Evolutionary conservation across 2,329 filamentous ascomycete genomes (phyloP).

Genomic region (Colletotrichum salicis): DNA sequence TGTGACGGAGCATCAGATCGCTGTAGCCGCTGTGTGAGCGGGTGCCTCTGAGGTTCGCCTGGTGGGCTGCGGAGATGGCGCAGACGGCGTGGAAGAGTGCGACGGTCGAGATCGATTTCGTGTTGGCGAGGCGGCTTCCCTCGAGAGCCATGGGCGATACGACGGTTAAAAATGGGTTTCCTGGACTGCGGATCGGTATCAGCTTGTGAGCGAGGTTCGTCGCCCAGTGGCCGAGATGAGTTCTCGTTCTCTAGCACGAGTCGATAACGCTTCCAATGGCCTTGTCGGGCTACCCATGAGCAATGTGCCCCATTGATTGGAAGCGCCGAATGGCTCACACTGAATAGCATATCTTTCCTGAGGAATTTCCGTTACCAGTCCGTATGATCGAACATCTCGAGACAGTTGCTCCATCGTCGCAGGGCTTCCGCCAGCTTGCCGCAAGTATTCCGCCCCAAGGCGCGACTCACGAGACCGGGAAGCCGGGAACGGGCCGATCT

Average conservation of each 20-base stretch:
- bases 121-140: slow-evolving; percentile 6
- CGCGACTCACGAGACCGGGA: neutral
- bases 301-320: too few relatives aligned
- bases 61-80: slow-evolving; percentile 17
- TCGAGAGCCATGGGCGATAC: slow-evolving; percentile 17
- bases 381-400: neutral
- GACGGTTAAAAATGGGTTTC: slow-evolving; percentile 3
- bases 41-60: slow-evolving; percentile 1
- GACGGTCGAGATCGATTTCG: slow-evolving; percentile 3
- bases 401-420: neutral
- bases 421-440: too few relatives aligned
- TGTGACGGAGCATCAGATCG: neutral
- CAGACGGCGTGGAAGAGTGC: slow-evolving; percentile 23
- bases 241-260: neutral
- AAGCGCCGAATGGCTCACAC: neutral
- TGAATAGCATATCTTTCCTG: neutral
- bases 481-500: neutral
- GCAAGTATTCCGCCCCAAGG: neutral
- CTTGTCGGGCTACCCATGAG: neutral
- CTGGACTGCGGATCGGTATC: slow-evolving; percentile 8
- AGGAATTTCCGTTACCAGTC: neutral
- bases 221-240: slow-evolving; percentile 27
- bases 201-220: slow-evolving; percentile 17
- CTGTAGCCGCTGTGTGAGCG: neutral
- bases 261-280: neutral